Evolutionary conservation across 1,284 basidiomycete genomes (phyloP).

Genomic region (Farysia itapuensis): DNA sequence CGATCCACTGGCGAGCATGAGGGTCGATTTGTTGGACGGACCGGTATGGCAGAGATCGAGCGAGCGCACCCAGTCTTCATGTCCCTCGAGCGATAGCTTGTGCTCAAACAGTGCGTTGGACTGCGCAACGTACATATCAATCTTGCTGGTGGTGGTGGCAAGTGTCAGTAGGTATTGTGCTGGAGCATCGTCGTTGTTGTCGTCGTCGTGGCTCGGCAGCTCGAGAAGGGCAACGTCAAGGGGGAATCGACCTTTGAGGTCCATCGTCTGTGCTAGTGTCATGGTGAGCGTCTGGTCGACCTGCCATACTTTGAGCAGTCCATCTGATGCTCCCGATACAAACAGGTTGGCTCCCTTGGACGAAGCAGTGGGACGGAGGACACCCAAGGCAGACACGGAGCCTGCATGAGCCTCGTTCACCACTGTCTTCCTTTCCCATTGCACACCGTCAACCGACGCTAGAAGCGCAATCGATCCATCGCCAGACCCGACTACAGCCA

Average conservation of each 20-base stretch:
- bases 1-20: constrained; percentile 50
- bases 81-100: constrained; percentile 44
- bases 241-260: constrained; percentile 43
- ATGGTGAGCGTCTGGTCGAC: constrained; percentile 2
- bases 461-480: constrained; percentile 34
- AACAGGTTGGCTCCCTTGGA: constrained; percentile 4
- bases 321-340: constrained; percentile 49
- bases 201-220: constrained; percentile 13
- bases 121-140: constrained; percentile 36
- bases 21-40: constrained; percentile 4
- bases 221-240: constrained; percentile 45
- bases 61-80: constrained; percentile 58
- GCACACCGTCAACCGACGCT: constrained; percentile 2
- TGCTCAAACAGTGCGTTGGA: constrained; percentile 15
- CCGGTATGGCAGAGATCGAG: constrained; percentile 42
- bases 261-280: constrained; percentile 29
- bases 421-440: constrained; percentile 2
- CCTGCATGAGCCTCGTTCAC: constrained; percentile 33
- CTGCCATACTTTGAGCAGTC: constrained; percentile 40
- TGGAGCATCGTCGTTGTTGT: not conserved
- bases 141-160: constrained; percentile 46
- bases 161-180: constrained; percentile 39
- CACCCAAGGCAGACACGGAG: constrained; percentile 41
- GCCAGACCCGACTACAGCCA: constrained; percentile 37
- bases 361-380: constrained; percentile 14